Base-by-base conservation (phyloP, 306 rosid species). In the Elaeagnus macrophylla region DNA sequence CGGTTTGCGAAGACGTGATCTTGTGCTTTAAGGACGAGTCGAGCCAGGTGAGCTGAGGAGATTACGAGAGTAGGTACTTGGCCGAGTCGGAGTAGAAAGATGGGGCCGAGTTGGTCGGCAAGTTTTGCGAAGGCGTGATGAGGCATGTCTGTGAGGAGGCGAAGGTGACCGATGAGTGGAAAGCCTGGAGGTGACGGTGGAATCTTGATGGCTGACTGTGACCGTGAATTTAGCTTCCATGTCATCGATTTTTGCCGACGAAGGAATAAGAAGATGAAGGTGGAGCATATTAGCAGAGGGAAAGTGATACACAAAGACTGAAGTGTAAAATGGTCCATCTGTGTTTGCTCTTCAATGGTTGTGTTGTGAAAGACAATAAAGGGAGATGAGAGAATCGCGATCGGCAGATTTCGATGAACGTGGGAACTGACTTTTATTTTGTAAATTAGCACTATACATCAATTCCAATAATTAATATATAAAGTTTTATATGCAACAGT, bases 121-220 rank as follows among this genome's bases (percentile, higher is more conserved):
- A 70, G 61, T 3, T 53, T 60, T 3, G 54, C 37, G n/a, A 71
- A 32, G 42, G 59, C 42, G 48, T 35, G 66, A 38, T 75, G 76
- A 14, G 80, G 73, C 37, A 18, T 38, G 69, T 35, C 54, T 5
- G 62, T 53, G 20, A 69, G 47, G n/a, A 65, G 73, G 66, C 70
- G 80, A 16, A 75, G 80, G 72, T 75, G 72, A 18, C 80, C 80
- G 16, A 75, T 45, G 5, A 75, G 11, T 14, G 80, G 80, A 10
- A 69, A 64, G 39, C 49, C 53, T 3, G 40, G 53, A 0, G 80
- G 80, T 3, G 76, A 70, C 12, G 80, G 80, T 14, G 80, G 76
- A 5, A 10, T 25, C 1, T 25, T 25, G 3, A 25, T 25, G 32
- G 42, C 17, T 9, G 16, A 9, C 13, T 7, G 13, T 25, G 60